Conservation (phyloP, 257 asterid species). For the Solanum chiquidenum region DNA sequence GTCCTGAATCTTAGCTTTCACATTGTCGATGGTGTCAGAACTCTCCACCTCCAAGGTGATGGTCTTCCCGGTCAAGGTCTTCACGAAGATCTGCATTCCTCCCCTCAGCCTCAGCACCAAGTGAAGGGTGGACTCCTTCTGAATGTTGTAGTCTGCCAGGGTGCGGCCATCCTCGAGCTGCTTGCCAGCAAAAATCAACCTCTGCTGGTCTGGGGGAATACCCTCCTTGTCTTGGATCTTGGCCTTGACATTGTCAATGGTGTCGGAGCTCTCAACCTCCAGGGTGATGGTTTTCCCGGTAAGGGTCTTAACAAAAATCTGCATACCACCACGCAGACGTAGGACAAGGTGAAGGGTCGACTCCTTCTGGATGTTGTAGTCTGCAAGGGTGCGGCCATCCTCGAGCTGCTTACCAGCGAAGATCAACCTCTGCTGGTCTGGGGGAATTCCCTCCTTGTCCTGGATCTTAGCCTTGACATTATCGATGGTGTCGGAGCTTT, state of each 20-base stretch:
- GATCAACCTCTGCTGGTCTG: constrained; percentile 72
- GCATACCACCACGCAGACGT: constrained; percentile 64
- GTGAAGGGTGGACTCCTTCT: constrained; percentile 48
- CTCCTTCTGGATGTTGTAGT: constrained; percentile 69
- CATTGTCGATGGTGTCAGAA: constrained; percentile 43
- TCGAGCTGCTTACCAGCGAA: constrained; percentile 47
- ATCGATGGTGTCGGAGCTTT: constrained; percentile 39
- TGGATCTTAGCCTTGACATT: constrained; percentile 41
- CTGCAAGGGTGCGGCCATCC: constrained; percentile 66
- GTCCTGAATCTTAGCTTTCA: constrained; percentile 46
- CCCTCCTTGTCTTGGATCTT: constrained; percentile 79
- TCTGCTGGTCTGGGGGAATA: constrained; percentile 77
- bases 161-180: constrained; percentile 67
- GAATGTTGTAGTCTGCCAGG: constrained; percentile 57
- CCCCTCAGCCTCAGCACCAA: constrained; percentile 46
- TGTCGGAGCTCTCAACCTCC: constrained; percentile 64
- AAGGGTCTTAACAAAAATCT: constrained; percentile 55
- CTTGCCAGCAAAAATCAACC: constrained; percentile 62
- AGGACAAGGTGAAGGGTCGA: constrained; percentile 59
- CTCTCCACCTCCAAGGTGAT: constrained; percentile 51
- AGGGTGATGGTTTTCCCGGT: constrained; percentile 69
- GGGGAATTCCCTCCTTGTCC: constrained; percentile 69
- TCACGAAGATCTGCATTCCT: constrained; percentile 52
- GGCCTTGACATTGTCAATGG: constrained; percentile 63
- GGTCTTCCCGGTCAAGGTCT: constrained; percentile 39